These are phyloP conservation scores for Calocybe gambosa DNA, from an alignment of 1,284 basidiomycete genomes.

Conservation along the genomic window DNA sequence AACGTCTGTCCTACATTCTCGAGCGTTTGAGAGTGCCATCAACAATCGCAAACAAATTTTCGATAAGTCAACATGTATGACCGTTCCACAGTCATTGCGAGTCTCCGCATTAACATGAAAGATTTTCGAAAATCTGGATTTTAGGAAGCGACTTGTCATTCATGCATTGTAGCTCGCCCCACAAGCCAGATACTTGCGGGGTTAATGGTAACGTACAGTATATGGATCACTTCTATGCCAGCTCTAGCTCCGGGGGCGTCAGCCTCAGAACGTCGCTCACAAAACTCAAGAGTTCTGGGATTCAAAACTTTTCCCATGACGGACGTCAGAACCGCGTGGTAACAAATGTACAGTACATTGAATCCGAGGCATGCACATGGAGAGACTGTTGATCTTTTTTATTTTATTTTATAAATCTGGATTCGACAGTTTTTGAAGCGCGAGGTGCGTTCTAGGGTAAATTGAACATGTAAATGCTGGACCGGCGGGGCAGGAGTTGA, in stretches of 20 bases:
- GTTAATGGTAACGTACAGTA: background rate
- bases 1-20: background rate
- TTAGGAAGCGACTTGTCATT: background rate
- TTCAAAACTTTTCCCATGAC: background rate
- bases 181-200: background rate
- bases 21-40: too few relatives aligned
- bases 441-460: too few relatives aligned
- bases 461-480: too few relatives aligned
- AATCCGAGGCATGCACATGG: background rate
- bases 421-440: too few relatives aligned
- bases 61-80: too few relatives aligned
- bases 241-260: background rate
- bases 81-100: too few relatives aligned
- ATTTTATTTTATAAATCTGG: too few relatives aligned
- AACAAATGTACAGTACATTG: background rate
- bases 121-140: background rate
- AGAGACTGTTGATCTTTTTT: slow-evolving; percentile 12
- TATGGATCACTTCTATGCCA: background rate
- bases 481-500: too few relatives aligned
- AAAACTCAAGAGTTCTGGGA: background rate
- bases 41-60: background rate
- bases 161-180: background rate
- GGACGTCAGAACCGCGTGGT: background rate
- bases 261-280: background rate
- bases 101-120: too few relatives aligned